Conservation (phyloP, 2,329 filamentous ascomycete genomes). For the Trichophyton mentagrophytes region DNA sequence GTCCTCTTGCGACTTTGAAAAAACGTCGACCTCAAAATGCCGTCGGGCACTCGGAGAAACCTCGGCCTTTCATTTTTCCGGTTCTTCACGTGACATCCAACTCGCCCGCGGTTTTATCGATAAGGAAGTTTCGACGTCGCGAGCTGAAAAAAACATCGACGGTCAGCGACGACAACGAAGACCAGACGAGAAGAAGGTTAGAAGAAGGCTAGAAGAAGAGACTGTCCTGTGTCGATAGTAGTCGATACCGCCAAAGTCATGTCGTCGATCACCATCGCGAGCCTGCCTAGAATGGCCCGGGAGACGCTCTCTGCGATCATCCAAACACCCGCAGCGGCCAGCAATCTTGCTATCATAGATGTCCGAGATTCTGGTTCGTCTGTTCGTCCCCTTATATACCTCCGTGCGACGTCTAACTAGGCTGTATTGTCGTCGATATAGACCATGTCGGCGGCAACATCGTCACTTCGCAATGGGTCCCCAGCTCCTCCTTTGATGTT, state of each 20-base stretch:
- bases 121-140: background rate
- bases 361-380: slow-evolving; percentile 66
- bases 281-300: slow-evolving; percentile 54
- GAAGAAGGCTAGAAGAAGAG: background rate
- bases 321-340: slow-evolving; percentile 36
- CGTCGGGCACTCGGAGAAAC: background rate
- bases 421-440: slow-evolving; percentile 22
- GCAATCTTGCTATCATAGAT: slow-evolving; percentile 62
- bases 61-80: background rate
- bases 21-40: background rate
- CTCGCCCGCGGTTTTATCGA: background rate
- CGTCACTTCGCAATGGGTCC: slow-evolving; percentile 59
- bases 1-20: background rate
- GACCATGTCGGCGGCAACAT: slow-evolving; percentile 92
- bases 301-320: slow-evolving; percentile 56
- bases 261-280: slow-evolving; percentile 49
- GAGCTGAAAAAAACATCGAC: no score
- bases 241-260: slow-evolving; percentile 15
- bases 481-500: slow-evolving; percentile 58
- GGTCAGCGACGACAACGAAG: no score
- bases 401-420: background rate
- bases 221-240: background rate
- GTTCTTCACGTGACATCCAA: background rate
- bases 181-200: no score
- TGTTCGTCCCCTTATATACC: slow-evolving; percentile 3